These are phyloP conservation scores for Tetradesmus lagerheimii DNA, from an alignment of 139 green algal genomes.

Conservation along the genomic window DNA sequence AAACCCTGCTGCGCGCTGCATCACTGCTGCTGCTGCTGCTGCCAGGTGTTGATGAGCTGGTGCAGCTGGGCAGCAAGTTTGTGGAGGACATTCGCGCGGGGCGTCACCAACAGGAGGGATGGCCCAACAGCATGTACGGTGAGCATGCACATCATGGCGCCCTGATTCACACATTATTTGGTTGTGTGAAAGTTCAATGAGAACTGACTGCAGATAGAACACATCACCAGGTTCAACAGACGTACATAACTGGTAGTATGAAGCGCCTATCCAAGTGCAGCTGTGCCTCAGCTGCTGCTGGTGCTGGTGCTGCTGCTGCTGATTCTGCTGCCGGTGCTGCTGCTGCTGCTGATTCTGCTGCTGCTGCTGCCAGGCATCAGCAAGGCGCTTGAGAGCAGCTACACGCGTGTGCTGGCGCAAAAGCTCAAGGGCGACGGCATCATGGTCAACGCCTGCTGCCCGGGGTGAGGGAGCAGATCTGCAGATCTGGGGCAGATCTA, in stretches of 20 bases:
- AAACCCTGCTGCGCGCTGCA: too few species aligned
- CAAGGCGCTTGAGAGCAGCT: conserved; percentile 69
- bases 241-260: too few species aligned
- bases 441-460: conserved; percentile 68
- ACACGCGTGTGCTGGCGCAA: conserved; percentile 67
- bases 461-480: conserved; percentile 53
- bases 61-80: conserved; percentile 60
- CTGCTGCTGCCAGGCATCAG: conserved; percentile 70
- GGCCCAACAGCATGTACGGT: conserved; percentile 56
- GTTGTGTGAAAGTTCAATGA: too few species aligned
- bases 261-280: too few species aligned
- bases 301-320: not conserved
- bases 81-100: conserved; percentile 53
- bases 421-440: conserved; percentile 54
- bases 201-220: too few species aligned
- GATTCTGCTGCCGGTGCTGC: too few species aligned
- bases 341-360: not conserved
- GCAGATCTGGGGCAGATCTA: too few species aligned
- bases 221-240: too few species aligned
- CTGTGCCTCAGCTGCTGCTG: too few species aligned
- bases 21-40: not conserved
- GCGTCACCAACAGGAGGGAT: conserved; percentile 53
- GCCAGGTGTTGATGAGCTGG: conserved; percentile 53
- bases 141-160: not conserved
- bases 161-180: too few species aligned